These are phyloP conservation scores for Nitzschia sp. DNA, from an alignment of 108 stramenopile species.

Conservation along the genomic window DNA sequence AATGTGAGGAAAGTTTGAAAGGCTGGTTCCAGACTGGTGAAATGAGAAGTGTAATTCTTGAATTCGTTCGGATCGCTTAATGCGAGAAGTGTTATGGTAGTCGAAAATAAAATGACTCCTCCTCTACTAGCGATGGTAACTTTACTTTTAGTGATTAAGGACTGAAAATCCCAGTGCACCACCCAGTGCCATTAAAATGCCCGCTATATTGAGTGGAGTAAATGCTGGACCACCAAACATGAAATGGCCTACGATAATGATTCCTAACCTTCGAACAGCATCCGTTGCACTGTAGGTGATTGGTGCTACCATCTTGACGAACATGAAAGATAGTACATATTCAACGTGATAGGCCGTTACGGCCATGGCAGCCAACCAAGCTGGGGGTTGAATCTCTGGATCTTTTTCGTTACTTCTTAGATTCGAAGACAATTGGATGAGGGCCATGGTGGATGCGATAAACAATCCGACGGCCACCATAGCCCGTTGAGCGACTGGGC, in stretches of 20 bases:
- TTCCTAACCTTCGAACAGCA: slow-evolving; percentile 64
- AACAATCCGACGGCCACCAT: slow-evolving; percentile 75
- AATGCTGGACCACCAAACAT: slow-evolving; percentile 71
- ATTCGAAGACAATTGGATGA: slow-evolving; percentile 9
- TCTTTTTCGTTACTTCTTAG: not conserved
- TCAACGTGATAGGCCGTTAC: slow-evolving; percentile 72
- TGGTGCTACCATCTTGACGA: slow-evolving; percentile 69
- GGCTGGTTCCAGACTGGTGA: slow-evolving; percentile 68
- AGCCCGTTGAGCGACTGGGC: slow-evolving; percentile 62
- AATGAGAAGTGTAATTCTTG: slow-evolving; percentile 53
- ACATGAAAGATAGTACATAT: slow-evolving; percentile 70
- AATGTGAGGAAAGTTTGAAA: slow-evolving; percentile 47
- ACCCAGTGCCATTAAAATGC: slow-evolving; percentile 57
- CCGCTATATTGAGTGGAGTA: slow-evolving; percentile 52
- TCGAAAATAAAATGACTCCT: too few relatives aligned
- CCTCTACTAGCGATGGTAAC: not conserved
- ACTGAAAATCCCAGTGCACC: slow-evolving; percentile 70
- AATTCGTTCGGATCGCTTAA: slow-evolving; percentile 29
- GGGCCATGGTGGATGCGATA: slow-evolving; percentile 42
- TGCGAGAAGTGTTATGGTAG: too few relatives aligned
- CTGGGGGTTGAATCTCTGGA: slow-evolving; percentile 31
- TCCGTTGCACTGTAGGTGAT: slow-evolving; percentile 79
- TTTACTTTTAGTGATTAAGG: slow-evolving; percentile 26
- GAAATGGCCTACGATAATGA: slow-evolving; percentile 58
- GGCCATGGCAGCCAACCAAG: slow-evolving; percentile 55